Conservation (phyloP, 2,329 filamentous ascomycete species). For the Geosmithia flava region DNA sequence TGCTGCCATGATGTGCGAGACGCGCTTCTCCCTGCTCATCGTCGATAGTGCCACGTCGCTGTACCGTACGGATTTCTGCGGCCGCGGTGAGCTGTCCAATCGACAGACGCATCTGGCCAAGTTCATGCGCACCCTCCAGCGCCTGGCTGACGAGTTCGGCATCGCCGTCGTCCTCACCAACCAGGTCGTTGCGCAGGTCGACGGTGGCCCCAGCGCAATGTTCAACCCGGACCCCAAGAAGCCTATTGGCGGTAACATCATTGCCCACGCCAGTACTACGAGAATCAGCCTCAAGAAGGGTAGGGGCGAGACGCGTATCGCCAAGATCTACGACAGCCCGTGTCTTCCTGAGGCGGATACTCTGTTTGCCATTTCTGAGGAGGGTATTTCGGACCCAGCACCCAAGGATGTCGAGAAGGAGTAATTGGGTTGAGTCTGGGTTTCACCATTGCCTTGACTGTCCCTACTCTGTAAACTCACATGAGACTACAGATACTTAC, state of each 20-base stretch:
- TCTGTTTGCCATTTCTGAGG: slow-evolving; percentile 92
- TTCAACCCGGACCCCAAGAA: slow-evolving; percentile 99
- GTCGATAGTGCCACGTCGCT: slow-evolving; percentile 93
- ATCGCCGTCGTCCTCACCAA: slow-evolving; percentile 98
- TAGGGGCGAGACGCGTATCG: slow-evolving; percentile 85
- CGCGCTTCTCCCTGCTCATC: slow-evolving; percentile 86
- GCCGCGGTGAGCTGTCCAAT: slow-evolving; percentile 92
- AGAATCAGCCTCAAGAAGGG: slow-evolving; percentile 93
- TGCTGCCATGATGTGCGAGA: slow-evolving; percentile 98
- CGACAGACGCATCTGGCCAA: slow-evolving; percentile 81
- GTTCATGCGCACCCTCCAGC: slow-evolving; percentile 75
- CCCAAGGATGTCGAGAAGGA: slow-evolving; percentile 94
- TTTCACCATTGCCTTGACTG: background rate
- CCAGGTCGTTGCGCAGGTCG: slow-evolving; percentile 95
- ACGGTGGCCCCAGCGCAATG: slow-evolving; percentile 92
- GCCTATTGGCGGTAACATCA: slow-evolving; percentile 96
- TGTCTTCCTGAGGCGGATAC: slow-evolving; percentile 95
- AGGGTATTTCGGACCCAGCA: slow-evolving; percentile 89
- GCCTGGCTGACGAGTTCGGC: slow-evolving; percentile 73
- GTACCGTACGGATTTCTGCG: slow-evolving; percentile 92
- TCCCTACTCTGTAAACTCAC: too few species aligned
- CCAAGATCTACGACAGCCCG: slow-evolving; percentile 98
- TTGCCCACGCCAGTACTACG: slow-evolving; percentile 93
- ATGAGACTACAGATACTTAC: too few species aligned
- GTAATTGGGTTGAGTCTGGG: slow-evolving; percentile 11